Evolutionary conservation across 2,329 filamentous ascomycete species (phyloP), one percentile per base, ranked within the genome.

Genomic region (Fusarium subglutinans): DNA sequence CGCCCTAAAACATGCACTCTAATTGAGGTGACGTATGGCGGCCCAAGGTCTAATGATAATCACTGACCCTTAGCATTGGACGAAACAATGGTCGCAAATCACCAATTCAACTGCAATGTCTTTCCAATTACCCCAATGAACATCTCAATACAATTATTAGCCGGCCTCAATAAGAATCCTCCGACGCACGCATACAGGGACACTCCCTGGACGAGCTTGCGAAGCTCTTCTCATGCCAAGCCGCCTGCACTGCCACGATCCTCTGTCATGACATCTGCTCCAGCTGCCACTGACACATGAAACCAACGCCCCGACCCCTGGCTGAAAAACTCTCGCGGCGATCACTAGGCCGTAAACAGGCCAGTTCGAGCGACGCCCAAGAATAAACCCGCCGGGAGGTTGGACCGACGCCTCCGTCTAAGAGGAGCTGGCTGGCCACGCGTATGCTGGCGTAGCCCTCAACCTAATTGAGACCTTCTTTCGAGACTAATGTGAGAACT

Each of bases 391-490:
- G 40, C 28, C 50, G 24, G 50, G 37, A 61, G 60, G 57, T 50
- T 73, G 57, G 69, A 66, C 68, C 64, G 64, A 69, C 69, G 50
- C 30, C 44, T 44, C 53, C 37, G 20, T 61, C 55, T 60, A n/a
- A 62, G 47, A 50, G 60, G 40, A 56, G 35, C 41, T 50, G 63
- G 70, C 72, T 50, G 63, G 70, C 72, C 74, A 75, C 73, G 73
- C 73, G 73, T 75, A 74, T 75, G 73, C 73, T 76, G 73, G 70
- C 73, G 73, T 75, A 68, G 69, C 62, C 59, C 59, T 69, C 51
- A 48, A 48, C 56, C 56, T 41, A 57, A 57, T 59, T 38, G 50
- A 70, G 55, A 26, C 37, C 17, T 43, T 60, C 37, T 13, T 38
- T 40, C 20, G 18, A 38, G 37, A n/a, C 41, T 43, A 58, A 70